Conservation (phyloP, 768 basidiomycete species). For the Gloeostereum incarnatum region DNA sequence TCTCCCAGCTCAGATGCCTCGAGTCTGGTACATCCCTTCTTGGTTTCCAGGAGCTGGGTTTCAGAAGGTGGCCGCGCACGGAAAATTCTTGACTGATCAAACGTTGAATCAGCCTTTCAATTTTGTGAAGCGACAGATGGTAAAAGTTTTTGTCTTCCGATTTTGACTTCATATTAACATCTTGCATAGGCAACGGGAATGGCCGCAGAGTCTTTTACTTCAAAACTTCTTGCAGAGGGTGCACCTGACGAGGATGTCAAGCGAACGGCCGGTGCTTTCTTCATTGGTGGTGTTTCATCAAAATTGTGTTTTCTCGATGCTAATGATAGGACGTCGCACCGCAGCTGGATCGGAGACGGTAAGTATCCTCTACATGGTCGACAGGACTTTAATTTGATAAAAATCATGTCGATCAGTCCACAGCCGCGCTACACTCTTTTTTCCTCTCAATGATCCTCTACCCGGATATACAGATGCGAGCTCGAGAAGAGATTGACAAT, state of each 20-base stretch:
- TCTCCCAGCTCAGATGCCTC: background rate
- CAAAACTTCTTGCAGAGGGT: background rate
- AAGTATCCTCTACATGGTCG: background rate
- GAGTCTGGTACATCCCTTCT: slow-evolving; percentile 12
- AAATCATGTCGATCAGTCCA: background rate
- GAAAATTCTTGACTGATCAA: background rate
- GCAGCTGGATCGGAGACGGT: background rate
- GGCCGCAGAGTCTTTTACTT: background rate
- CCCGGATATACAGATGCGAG: slow-evolving; percentile 11
- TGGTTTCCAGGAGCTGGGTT: slow-evolving; percentile 23
- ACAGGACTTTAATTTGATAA: background rate
- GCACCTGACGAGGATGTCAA: background rate
- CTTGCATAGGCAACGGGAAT: too few relatives aligned
- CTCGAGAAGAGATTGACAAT: slow-evolving; percentile 14
- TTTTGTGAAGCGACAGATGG: slow-evolving; percentile 6
- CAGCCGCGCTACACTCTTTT: slow-evolving; percentile 6
- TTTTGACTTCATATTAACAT: background rate
- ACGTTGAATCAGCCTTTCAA: slow-evolving; percentile 8
- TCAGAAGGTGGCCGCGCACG: slow-evolving; percentile 11
- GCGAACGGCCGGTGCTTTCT: background rate
- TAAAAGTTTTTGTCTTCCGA: background rate
- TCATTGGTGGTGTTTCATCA: background rate
- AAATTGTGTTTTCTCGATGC: background rate
- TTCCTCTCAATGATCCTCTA: slow-evolving; percentile 12
- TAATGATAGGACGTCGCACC: background rate